Conservation (phyloP, 495 filamentous ascomycete genomes). For the Neurospora sp. region DNA sequence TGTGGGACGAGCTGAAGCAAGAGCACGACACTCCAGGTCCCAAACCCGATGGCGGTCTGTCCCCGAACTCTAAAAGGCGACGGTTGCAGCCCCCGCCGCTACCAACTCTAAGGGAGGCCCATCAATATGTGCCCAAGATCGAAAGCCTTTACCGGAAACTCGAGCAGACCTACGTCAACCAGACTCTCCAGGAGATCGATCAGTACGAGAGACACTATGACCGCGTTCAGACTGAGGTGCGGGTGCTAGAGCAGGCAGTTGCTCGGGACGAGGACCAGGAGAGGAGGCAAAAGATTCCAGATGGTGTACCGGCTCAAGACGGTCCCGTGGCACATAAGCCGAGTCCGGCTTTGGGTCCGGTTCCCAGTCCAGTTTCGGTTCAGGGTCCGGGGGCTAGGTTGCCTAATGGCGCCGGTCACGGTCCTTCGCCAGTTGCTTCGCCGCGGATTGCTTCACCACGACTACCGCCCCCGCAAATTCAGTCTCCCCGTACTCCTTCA, state of each 20-base stretch:
- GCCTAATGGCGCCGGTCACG: conserved; percentile 1
- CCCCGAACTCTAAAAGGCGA: conserved; percentile 56
- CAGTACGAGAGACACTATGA: conserved; percentile 63
- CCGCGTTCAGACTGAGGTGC: conserved; percentile 54
- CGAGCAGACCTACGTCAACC: conserved; percentile 62
- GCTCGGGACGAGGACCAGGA: not conserved
- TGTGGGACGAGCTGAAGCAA: conserved; percentile 58
- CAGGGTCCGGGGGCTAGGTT: not conserved
- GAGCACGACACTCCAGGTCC: conserved; percentile 19
- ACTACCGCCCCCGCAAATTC: not conserved
- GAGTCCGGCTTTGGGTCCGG: not conserved
- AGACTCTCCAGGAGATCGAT: conserved; percentile 57
- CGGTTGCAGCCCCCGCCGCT: conserved; percentile 58
- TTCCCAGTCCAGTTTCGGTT: not conserved
- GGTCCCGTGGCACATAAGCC: not conserved
- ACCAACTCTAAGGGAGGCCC: conserved; percentile 51
- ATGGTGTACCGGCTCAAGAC: not conserved
- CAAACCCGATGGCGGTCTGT: conserved; percentile 27
- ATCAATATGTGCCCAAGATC: conserved; percentile 55
- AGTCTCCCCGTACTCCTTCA: not conserved
- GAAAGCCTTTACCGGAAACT: conserved; percentile 59
- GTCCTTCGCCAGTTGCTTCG: conserved; percentile 6
- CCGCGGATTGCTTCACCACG: not conserved
- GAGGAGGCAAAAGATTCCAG: conserved; percentile 4
- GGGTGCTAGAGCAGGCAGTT: conserved; percentile 45